Evolutionary conservation across 106 monocot species (phyloP), one percentile per base, ranked within the genome.

Genomic region (Triglochin maritima): DNA sequence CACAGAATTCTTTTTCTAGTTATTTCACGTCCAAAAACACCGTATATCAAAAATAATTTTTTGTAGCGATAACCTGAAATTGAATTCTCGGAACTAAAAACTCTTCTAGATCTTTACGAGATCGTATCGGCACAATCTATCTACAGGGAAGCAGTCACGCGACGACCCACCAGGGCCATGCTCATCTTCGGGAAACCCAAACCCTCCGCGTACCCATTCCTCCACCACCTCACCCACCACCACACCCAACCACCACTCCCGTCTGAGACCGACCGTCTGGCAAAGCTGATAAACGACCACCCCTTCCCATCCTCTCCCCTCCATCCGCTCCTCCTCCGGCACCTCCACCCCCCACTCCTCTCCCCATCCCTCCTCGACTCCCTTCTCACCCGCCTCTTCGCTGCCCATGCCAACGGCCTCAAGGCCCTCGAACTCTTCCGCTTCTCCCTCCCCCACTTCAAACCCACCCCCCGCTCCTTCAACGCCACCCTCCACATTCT

Each of bases 401-500:
- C 62, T 15, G 72, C 63, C 44, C 72, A 72, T 16, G 72, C 54
- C 63, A 72, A 59, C 53, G 63, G 72, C 44, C 62, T 51, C 72
- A 72, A 72, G 63, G 62, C 63, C 49, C 43, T 72, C 4, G 72
- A 72, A 63, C 62, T 49, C 44, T 72, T 66, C 72, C 63, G 63
- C 52, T 63, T 72, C 44, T 54, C 46, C 50, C 53, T 45, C 52
- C 72, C 59, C 4, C 4, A 6, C 7, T 17, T 72, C 72, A 62
- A 41, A 14, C 72, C 72, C 6, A 63, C 63, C 14, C 72, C 62
- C 14, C 72, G 72, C 54, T 62, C 72, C 42, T 72, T 72, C 63
- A 51, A 72, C 53, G n/a, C 54, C 72, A 49, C 72, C 50, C 72
- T 72, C 63, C 72, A 63, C 63, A 62, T 62, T 16, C 63, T 72